These are phyloP conservation scores for Coelastrella sp. DNA, from an alignment of 139 green algal genomes.

Conservation along the genomic window DNA sequence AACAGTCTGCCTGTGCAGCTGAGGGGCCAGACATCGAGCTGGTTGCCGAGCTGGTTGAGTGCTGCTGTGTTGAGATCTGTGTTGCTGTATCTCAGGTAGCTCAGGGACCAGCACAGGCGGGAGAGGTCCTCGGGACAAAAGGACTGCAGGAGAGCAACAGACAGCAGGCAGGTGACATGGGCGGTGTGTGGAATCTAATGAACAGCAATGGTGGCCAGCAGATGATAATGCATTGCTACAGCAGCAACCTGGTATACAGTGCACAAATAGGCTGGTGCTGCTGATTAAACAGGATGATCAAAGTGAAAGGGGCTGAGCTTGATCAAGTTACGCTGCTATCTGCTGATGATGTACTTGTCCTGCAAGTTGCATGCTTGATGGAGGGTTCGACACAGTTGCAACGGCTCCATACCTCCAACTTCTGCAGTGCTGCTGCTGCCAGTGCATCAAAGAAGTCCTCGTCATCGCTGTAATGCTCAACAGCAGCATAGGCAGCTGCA, in stretches of 20 bases:
- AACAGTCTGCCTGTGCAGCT: slow-evolving; percentile 32
- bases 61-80: slow-evolving; percentile 23
- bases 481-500: slow-evolving; percentile 37
- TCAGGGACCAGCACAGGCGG: slow-evolving; percentile 5
- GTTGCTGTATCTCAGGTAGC: slow-evolving; percentile 1
- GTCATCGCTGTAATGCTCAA: slow-evolving; percentile 48
- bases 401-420: slow-evolving; percentile 4
- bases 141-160: not conserved
- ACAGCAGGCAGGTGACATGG: not conserved
- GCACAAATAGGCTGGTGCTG: too few relatives aligned
- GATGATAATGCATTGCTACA: too few relatives aligned
- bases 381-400: too few relatives aligned
- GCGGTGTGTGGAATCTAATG: too few relatives aligned
- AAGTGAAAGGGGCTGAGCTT: too few relatives aligned
- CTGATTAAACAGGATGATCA: too few relatives aligned
- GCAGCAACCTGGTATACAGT: too few relatives aligned
- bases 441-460: slow-evolving; percentile 45
- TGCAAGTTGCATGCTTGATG: too few relatives aligned
- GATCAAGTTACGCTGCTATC: too few relatives aligned
- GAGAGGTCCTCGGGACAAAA: slow-evolving; percentile 37
- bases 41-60: slow-evolving; percentile 4
- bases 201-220: too few relatives aligned
- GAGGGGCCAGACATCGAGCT: slow-evolving; percentile 35
- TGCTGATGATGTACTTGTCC: too few relatives aligned
- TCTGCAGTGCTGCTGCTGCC: slow-evolving; percentile 20